Percentiles rank a stretch among this genome's conserved stretches.
Conservation (phyloP, 352 stramenopile species). For the Phytopythium oedochilum region DNA sequence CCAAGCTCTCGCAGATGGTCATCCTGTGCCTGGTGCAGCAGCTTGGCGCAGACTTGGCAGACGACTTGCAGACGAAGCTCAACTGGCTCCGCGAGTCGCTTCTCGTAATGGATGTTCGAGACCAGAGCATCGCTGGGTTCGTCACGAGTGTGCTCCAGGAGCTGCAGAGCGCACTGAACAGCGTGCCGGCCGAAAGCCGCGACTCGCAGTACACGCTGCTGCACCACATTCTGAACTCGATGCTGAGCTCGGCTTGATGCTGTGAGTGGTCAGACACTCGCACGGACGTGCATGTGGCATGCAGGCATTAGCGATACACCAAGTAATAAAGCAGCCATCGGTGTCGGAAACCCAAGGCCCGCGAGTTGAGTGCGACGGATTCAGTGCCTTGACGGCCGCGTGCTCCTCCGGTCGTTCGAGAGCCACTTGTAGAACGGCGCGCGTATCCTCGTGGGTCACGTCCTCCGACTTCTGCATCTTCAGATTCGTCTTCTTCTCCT, state of each 20-base stretch:
- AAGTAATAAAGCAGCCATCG: no score
- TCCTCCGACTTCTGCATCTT: no score
- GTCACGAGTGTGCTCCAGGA: constrained; percentile 77
- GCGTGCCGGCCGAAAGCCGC: constrained; percentile 45
- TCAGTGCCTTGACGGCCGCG: no score
- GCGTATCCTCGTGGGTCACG: no score
- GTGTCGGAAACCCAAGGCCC: no score
- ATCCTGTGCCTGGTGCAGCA: constrained; percentile 84
- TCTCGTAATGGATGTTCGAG: constrained; percentile 74
- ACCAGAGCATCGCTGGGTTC: constrained; percentile 70
- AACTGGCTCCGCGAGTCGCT: constrained; percentile 77
- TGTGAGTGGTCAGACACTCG: neutral
- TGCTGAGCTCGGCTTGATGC: constrained; percentile 65
- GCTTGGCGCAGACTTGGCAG: constrained; percentile 58
- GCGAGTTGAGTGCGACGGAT: no score
- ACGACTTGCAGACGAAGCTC: constrained; percentile 67
- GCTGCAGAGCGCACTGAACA: constrained; percentile 56
- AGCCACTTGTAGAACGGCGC: no score
- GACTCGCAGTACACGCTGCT: constrained; percentile 84
- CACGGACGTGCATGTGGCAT: neutral
- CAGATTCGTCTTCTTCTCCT: no score
- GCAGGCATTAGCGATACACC: neutral
- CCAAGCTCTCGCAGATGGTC: constrained; percentile 82
- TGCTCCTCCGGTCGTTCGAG: no score
- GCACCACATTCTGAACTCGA: constrained; percentile 83